Evolutionary conservation across 2,329 filamentous ascomycete species (phyloP), one percentile per base, ranked within the genome.

Genomic region (Arthrobotrys musiformis): DNA sequence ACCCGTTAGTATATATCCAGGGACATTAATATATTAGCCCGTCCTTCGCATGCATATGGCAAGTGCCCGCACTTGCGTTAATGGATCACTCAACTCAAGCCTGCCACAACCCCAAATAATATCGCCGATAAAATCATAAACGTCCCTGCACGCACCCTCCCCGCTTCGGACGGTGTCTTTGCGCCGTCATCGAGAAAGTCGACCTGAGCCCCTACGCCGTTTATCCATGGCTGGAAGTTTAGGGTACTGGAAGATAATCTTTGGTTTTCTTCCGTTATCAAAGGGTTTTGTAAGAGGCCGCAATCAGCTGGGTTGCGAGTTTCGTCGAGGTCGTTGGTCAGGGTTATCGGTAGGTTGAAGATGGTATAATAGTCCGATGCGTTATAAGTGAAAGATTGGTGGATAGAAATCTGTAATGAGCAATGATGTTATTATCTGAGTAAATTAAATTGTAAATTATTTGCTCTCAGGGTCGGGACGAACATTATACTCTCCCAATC

Each of bases 331-430:
- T 84, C 85, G 82, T 92, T 92, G 4, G 90, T 91, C 40, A 92
- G 87, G 2, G 86, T 86, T 79, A 92, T 90, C 17, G 90, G 90
- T 11, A 92, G 83, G 79, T 92, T 89, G 80, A 92, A 92, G 66
- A 92, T 87, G 7, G 90, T 92, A 82, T 92, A 92, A 80, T 88
- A 86, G 54, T 90, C 85, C 1, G 86, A 85, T 11, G 85, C 86
- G 81, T 92, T 91, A 68, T 91, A 85, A 11, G 89, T 86, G 82
- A 91, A 92, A 80, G 87, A 90, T 81, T 92, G 90, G 68, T 90
- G 89, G 80, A 92, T 91, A 4, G 90, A 91, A 80, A 92, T 89
- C 87, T 89, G 66, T 4, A 9, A 56, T 7, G 2, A n/a, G n/a
- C n/a, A n/a, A n/a, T n/a, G n/a, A n/a, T n/a, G n/a, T n/a, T n/a